Evolutionary conservation across 108 stramenopile species (phyloP).

Genomic region (Skeletonema menzelii): DNA sequence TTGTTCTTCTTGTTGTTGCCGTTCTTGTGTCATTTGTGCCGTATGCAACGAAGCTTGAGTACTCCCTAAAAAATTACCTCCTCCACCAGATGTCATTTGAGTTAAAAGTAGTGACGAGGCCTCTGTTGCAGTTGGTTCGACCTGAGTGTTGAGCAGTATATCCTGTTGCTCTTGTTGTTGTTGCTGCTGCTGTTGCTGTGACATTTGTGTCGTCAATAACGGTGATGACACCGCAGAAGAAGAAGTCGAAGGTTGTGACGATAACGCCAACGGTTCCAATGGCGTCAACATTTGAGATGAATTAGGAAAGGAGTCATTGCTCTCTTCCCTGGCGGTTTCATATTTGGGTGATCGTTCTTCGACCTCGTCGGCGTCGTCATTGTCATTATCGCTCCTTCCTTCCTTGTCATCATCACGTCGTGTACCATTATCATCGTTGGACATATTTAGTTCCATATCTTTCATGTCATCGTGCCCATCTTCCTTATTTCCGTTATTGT

Average conservation of each 20-base stretch:
- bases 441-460: neutral
- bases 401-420: neutral
- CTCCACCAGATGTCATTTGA: neutral
- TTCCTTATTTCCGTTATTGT: neutral
- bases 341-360: neutral
- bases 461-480: neutral
- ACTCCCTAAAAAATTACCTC: neutral
- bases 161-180: neutral
- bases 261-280: neutral
- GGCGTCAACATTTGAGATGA: neutral
- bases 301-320: neutral
- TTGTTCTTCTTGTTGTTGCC: neutral
- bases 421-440: neutral
- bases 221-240: neutral
- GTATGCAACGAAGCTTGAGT: neutral
- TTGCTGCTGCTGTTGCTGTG: neutral
- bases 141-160: neutral
- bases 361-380: neutral
- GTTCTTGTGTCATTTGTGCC: neutral
- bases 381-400: neutral
- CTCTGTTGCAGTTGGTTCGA: neutral
- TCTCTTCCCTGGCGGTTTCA: neutral
- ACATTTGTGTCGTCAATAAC: neutral
- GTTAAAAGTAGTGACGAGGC: neutral
- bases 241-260: neutral